Evolutionary conservation across 352 stramenopile species (phyloP), one percentile per base, ranked within the genome.

Genomic region (Phytophthora citricola): DNA sequence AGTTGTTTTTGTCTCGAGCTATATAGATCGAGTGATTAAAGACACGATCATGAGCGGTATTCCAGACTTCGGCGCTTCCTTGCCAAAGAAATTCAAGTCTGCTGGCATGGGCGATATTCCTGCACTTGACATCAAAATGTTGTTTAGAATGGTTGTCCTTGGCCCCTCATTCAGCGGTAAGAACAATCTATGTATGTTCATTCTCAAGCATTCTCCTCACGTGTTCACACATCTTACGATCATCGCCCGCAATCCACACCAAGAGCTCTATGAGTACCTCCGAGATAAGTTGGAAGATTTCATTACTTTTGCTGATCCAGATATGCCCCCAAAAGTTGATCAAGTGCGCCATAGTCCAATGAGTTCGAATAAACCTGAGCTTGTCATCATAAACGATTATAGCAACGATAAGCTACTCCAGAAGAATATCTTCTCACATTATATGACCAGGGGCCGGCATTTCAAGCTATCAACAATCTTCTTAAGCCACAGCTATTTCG

Each of bases 371-470:
- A 61, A 71, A 31, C 48, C 54, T 26, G 56, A 71, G 32, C 27
- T 71, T 5, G 47, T 71, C 0, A 57, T 71, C 27, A 71, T 66
- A 8, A 55, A 66, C 41, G 63, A 71, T 2, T 71, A 62, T 6
- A 52, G 24, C 5, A 71, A 71, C 22, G 63, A 66, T 47, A 10
- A 24, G 2, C 15, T 45, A 2, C 48, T 71, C 0, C 63, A 61
- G 5, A 52, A 61, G 9, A 43, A 61, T 24, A 0, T 61, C 0
- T 52, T 51, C 20, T 52, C 40, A 4, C 53, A 61, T 32, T 61
- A 45, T 11, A 45, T 45, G 6, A 61, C 53, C 0, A 4, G 53
- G 0, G 53, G 53, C 0, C 8, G 53, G 8, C 53, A 60, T 26
- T 51, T 51, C 5, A 60, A 60, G 11, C 3, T 50, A 6, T n/a